phyloP scores from a whole-genome alignment of 2,329 filamentous ascomycete genomes.

The Fusarium kyushuense region DNA sequence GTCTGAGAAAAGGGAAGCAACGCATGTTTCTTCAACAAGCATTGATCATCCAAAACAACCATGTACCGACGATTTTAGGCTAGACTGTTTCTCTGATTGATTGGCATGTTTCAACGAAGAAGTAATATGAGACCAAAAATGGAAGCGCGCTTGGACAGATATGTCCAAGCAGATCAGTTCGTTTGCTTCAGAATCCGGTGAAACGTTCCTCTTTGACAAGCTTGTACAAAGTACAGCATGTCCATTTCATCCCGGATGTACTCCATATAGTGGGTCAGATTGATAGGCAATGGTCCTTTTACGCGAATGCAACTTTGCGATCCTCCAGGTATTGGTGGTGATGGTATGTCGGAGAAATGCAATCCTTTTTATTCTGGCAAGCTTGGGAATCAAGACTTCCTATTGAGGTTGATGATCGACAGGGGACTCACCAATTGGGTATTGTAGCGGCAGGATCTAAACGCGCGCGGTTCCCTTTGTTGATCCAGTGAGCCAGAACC shows the following conservation, averaged over 20 bases:
- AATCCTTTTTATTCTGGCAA: slow-evolving; percentile 2
- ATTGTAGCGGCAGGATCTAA: neutral
- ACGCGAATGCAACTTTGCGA: slow-evolving; percentile 17
- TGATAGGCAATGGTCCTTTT: neutral
- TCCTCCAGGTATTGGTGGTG: neutral
- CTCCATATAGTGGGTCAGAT: neutral
- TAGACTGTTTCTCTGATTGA: slow-evolving; percentile 24
- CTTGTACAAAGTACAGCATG: too few species aligned
- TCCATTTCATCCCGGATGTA: neutral
- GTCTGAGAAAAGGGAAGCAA: slow-evolving; percentile 18
- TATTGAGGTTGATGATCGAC: slow-evolving; percentile 33
- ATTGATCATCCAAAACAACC: slow-evolving; percentile 20
- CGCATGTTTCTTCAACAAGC: slow-evolving; percentile 15
- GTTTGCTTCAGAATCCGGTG: slow-evolving; percentile 36
- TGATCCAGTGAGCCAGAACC: neutral
- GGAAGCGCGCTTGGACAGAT: slow-evolving; percentile 24
- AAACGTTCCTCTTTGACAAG: slow-evolving; percentile 8
- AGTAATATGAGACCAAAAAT: slow-evolving; percentile 5
- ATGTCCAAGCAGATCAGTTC: slow-evolving; percentile 1
- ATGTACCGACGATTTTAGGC: slow-evolving; percentile 6
- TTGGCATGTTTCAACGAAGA: slow-evolving; percentile 21
- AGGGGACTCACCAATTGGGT: slow-evolving; percentile 24
- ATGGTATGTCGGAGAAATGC: slow-evolving; percentile 2
- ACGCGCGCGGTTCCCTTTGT: neutral
- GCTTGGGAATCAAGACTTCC: neutral